These are phyloP conservation scores for Pseudogymnoascus destructans DNA, from an alignment of 2,329 filamentous ascomycete genomes.

Conservation along the genomic window DNA sequence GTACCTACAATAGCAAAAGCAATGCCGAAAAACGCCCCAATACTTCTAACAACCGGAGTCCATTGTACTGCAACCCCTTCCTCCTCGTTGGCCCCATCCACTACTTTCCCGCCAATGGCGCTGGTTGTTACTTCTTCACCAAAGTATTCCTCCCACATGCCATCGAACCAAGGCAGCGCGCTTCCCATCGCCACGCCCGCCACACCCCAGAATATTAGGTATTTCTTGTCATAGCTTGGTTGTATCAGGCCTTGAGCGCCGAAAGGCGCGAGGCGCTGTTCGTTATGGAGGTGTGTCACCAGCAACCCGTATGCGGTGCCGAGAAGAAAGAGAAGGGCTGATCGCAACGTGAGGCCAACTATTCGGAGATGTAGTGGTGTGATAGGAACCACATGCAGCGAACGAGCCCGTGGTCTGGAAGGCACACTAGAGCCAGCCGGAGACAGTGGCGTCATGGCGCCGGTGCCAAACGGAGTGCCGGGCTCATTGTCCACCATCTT, in stretches of 20 bases:
- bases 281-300: conserved; percentile 65
- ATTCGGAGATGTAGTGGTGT: conserved; percentile 4
- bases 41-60: conserved; percentile 56
- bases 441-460: conserved; percentile 53
- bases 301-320: conserved; percentile 74
- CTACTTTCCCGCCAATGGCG: conserved; percentile 22
- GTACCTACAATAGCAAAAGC: conserved; percentile 68
- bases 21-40: conserved; percentile 60
- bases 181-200: conserved; percentile 67
- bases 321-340: conserved; percentile 57
- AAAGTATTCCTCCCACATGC: conserved; percentile 47
- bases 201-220: conserved; percentile 69
- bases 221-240: conserved; percentile 42
- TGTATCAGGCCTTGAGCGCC: conserved; percentile 35
- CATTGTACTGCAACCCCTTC: conserved; percentile 49
- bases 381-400: background rate
- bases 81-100: conserved; percentile 13
- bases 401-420: conserved; percentile 2
- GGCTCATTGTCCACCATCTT: conserved; percentile 39
- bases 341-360: conserved; percentile 41
- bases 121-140: conserved; percentile 16
- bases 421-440: conserved; percentile 29
- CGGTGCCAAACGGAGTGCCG: conserved; percentile 66
- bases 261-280: conserved; percentile 49
- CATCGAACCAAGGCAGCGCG: conserved; percentile 73